These are phyloP conservation scores for Russula sp. DNA, from an alignment of 768 basidiomycete genomes.

Conservation along the genomic window DNA sequence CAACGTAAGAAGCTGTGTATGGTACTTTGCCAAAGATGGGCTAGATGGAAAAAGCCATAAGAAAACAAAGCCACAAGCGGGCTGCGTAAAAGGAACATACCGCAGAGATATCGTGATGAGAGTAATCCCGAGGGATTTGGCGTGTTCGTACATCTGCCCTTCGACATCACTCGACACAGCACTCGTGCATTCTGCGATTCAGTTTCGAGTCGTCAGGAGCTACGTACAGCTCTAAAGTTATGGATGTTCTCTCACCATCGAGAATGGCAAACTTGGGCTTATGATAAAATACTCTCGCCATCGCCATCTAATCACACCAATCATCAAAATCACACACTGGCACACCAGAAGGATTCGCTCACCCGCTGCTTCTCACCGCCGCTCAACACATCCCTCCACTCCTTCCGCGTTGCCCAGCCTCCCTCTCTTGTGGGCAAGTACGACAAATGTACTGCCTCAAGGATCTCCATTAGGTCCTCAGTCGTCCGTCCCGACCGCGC, in stretches of 20 bases:
- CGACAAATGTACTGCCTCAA: slow-evolving; percentile 75
- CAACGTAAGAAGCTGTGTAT: slow-evolving; percentile 78
- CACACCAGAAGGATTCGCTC: slow-evolving; percentile 22
- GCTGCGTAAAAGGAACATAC: slow-evolving; percentile 34
- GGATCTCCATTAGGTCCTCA: slow-evolving; percentile 65
- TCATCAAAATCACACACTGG: slow-evolving; percentile 11
- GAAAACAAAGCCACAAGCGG: background rate
- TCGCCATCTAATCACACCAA: slow-evolving; percentile 57
- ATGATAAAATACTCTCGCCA: slow-evolving; percentile 92
- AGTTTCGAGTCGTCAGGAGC: slow-evolving; percentile 14
- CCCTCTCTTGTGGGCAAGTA: slow-evolving; percentile 87
- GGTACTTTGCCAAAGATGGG: slow-evolving; percentile 83
- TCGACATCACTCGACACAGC: slow-evolving; percentile 96
- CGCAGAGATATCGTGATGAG: slow-evolving; percentile 89
- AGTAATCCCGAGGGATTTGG: slow-evolving; percentile 83
- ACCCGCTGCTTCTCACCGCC: slow-evolving; percentile 96
- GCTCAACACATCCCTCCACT: slow-evolving; percentile 94
- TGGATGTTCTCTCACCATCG: slow-evolving; percentile 53
- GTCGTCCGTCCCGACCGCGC: slow-evolving; percentile 52
- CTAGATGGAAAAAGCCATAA: slow-evolving; percentile 34
- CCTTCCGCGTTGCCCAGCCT: slow-evolving; percentile 83
- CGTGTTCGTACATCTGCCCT: slow-evolving; percentile 91
- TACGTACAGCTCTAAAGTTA: background rate
- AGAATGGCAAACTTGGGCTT: slow-evolving; percentile 75
- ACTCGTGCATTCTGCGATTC: slow-evolving; percentile 74